A percentile compares a stretch with the other conserved stretches of the same genome.
Conservation (phyloP, 768 basidiomycete genomes). For the Chalciporus piperatus region DNA sequence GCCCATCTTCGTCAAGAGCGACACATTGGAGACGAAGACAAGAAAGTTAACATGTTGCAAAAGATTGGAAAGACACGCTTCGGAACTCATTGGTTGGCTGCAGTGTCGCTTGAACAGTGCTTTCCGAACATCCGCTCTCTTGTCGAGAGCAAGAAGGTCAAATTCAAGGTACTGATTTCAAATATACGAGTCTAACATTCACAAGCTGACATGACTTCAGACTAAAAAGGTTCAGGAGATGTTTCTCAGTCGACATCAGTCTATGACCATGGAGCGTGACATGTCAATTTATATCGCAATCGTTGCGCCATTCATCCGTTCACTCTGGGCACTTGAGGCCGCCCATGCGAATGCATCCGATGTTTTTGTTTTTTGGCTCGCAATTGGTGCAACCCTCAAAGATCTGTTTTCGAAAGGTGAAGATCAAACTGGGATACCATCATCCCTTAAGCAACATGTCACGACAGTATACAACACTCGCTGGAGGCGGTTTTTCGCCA, state of each 20-base stretch:
- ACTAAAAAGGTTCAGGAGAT: neutral
- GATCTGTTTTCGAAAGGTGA: neutral
- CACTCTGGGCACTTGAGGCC: neutral
- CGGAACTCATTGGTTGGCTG: neutral
- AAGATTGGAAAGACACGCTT: neutral
- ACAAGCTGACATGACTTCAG: neutral
- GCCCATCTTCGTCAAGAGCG: neutral
- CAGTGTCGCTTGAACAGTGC: neutral
- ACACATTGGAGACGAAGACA: neutral
- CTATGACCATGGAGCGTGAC: neutral
- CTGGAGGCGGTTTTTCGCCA: neutral
- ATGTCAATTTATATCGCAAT: neutral
- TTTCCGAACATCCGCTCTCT: neutral
- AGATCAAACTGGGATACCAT: too few species aligned
- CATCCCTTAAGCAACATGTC: neutral
- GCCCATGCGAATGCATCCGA: slow-evolving; percentile 1
- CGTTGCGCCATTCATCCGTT: neutral
- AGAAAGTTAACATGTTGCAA: neutral
- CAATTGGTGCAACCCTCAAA: neutral
- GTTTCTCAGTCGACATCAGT: neutral
- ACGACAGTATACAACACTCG: neutral
- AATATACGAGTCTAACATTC: too few species aligned
- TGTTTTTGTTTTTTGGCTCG: slow-evolving; percentile 1
- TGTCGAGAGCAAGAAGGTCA: neutral
- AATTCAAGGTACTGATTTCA: neutral